These are phyloP conservation scores for Dioscorea cayenensis DNA, from an alignment of 116 monocot species.

Conservation along the genomic window DNA sequence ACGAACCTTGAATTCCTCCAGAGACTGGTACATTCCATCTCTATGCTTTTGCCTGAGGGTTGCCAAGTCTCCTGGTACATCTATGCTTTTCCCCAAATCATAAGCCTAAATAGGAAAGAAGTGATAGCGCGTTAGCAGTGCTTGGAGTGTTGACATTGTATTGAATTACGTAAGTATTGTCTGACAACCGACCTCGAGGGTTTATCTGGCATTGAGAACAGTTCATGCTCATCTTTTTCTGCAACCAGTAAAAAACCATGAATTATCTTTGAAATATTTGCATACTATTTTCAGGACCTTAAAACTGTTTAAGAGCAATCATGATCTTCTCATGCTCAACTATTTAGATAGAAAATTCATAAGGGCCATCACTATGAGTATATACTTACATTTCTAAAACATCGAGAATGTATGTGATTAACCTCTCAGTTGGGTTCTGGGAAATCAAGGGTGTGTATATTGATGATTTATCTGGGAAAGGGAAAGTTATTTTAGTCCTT, in stretches of 20 bases:
- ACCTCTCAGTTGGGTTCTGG: conserved; percentile 3
- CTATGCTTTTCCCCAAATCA: conserved; percentile 34
- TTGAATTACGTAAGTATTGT: background rate
- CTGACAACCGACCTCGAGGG: conserved; percentile 25
- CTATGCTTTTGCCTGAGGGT: conserved; percentile 38
- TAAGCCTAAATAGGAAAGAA: conserved; percentile 12
- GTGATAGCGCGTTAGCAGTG: background rate
- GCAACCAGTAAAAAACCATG: background rate
- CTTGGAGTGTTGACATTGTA: background rate
- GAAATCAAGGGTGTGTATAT: background rate
- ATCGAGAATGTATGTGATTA: conserved; percentile 43
- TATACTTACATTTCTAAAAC: conserved; percentile 41
- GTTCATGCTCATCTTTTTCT: conserved; percentile 43
- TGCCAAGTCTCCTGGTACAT: conserved; percentile 35
- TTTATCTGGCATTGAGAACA: conserved; percentile 51
- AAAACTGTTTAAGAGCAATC: background rate
- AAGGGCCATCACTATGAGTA: background rate
- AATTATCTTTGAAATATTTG: background rate
- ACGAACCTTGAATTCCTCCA: conserved; percentile 49
- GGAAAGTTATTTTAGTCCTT: conserved; percentile 1
- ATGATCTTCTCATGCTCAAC: background rate
- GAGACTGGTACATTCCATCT: conserved; percentile 35
- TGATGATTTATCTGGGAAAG: conserved; percentile 11
- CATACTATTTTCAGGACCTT: background rate
- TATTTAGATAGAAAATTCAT: background rate